Conservation (phyloP, 768 basidiomycete species). For the Coprinopsis strossmayeri region DNA sequence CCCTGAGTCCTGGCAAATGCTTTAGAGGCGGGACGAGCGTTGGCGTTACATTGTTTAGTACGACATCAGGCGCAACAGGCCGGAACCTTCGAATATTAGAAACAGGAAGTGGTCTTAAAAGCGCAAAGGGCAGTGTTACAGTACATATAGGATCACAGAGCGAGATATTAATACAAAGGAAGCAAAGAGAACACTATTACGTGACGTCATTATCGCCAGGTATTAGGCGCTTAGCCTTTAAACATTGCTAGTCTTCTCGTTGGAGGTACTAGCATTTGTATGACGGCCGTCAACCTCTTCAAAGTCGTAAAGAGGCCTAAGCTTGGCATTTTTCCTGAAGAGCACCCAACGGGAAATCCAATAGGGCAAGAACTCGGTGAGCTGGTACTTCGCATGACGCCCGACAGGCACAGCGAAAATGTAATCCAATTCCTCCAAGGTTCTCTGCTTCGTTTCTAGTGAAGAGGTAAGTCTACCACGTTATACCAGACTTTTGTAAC, state of each 20-base stretch:
- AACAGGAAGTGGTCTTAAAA: too few relatives aligned
- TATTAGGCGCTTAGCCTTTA: too few relatives aligned
- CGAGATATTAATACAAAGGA: too few relatives aligned
- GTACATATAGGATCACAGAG: too few relatives aligned
- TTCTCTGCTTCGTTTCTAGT: constrained; percentile 44
- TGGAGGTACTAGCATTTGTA: not conserved
- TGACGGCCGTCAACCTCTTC: constrained; percentile 34
- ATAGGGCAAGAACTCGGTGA: constrained; percentile 39
- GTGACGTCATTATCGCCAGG: too few relatives aligned
- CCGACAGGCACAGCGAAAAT: constrained; percentile 46
- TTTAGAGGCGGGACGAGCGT: too few relatives aligned
- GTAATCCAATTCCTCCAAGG: constrained; percentile 44
- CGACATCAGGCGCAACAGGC: too few relatives aligned
- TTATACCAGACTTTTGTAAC: not conserved
- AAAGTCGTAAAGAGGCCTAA: constrained; percentile 46
- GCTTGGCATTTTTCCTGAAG: constrained; percentile 26
- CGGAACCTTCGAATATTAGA: too few relatives aligned
- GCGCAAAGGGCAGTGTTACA: too few relatives aligned
- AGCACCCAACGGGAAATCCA: constrained; percentile 43
- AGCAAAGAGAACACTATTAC: too few relatives aligned
- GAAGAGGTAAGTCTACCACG: not conserved
- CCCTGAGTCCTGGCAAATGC: too few relatives aligned
- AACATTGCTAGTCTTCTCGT: not conserved
- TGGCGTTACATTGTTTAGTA: too few relatives aligned
- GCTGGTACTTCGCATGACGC: constrained; percentile 38